A percentile compares a stretch with the other conserved stretches of the same genome.
Conservation (phyloP, 2,329 filamentous ascomycete species). For the Colletotrichum sp. region DNA sequence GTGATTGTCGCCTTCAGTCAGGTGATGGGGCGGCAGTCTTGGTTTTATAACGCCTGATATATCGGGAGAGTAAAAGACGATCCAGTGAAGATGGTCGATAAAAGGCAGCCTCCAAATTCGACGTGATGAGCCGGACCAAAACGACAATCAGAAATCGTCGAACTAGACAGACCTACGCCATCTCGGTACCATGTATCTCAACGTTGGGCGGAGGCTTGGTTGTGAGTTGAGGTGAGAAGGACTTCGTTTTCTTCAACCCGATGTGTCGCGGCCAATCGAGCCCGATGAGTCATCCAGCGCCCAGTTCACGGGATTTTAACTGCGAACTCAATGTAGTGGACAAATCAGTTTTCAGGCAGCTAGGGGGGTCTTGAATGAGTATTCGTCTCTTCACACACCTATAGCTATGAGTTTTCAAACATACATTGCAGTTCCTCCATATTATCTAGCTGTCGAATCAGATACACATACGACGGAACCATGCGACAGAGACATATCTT, state of each 20-base stretch:
- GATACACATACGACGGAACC: not conserved
- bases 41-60: not conserved
- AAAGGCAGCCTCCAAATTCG: not conserved
- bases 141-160: not conserved
- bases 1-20: not conserved
- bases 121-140: not conserved
- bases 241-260: not conserved
- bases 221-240: not conserved
- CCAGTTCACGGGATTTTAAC: not conserved
- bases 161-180: not conserved
- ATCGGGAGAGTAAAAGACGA: not conserved
- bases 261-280: not conserved
- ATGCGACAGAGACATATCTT: not conserved
- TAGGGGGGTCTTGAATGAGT: not conserved
- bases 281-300: not conserved
- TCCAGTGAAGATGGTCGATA: not conserved
- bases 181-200: not conserved
- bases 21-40: not conserved
- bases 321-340: not conserved
- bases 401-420: not conserved
- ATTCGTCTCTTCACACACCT: not conserved
- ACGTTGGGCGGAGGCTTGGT: not conserved
- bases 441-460: not conserved
- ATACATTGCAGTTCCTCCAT: not conserved
- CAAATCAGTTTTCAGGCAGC: not conserved